Base-by-base conservation (phyloP, 148 eudicot species). In the Rheum nobile region DNA sequence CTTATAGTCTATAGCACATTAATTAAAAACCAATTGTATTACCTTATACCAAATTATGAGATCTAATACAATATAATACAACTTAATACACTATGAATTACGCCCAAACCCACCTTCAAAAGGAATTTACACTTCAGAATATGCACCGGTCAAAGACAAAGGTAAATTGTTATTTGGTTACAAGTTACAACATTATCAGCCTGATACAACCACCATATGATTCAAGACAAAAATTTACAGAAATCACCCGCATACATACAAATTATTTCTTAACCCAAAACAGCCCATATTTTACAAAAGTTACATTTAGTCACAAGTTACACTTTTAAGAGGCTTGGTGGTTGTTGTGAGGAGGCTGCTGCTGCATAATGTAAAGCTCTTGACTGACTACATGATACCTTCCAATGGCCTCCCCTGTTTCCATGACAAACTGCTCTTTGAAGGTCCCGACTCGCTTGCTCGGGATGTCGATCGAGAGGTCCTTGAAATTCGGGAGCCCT, bases 401-500 rank as follows among this genome's bases (percentile, higher is more conserved):
- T 22, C 98, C 98, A 67, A 94, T 91, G 67, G 67, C 83, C 42
- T 82, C 82, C 73, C 84, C 83, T 24, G 88, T 83, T 79, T 94
- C 95, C 63, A 94, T 73, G 17, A 91, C 75, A 78, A 94, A 94
- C 80, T 94, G 98, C 81, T 91, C 98, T 79, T 78, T 88, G 73
- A 94, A 91, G 24, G 90, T 88, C 59, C 97, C 97, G 85, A 88
- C 83, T 44, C 87, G 80, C 75, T 80, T 84, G 82, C 85, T 89
- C 8, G 88, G 72, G 67, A 89, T 24, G 70, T 94, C 96, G 13
- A 94, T 81, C 1, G 87, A 80, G 38, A 94, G 84, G 83, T 94
- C 98, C 76, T 83, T 86, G 71, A 91, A 94, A 79, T 87, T 88
- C 28, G 97, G 98, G 79, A 91, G 77, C 19, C 93, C 98, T 80